Evolutionary conservation across 2,329 filamentous ascomycete species (phyloP).

Genomic region (Colletotrichum eremochloae): DNA sequence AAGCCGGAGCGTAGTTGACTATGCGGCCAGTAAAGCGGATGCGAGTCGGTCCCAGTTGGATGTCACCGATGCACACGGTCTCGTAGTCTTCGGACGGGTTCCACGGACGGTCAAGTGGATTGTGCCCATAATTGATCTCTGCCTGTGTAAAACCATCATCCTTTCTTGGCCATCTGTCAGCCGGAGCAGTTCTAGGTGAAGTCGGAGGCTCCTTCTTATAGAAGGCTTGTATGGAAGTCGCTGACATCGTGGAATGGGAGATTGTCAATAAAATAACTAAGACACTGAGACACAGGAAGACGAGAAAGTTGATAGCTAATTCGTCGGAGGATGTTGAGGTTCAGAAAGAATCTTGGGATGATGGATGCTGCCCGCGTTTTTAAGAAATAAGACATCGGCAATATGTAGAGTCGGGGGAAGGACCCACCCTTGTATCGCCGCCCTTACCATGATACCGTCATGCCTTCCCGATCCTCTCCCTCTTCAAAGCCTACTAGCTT

Average conservation of each 20-base stretch:
- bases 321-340: not conserved
- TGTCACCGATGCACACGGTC: constrained; percentile 59
- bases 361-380: too few relatives aligned
- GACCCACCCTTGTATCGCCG: not conserved
- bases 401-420: not conserved
- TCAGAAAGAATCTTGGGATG: not conserved
- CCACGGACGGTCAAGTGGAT: constrained; percentile 55
- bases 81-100: constrained; percentile 61
- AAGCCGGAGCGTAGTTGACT: constrained; percentile 65
- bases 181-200: not conserved
- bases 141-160: constrained; percentile 67
- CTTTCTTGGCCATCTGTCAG: constrained; percentile 30
- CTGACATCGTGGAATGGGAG: constrained; percentile 18
- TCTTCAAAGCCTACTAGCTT: too few relatives aligned
- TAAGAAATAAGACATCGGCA: not conserved
- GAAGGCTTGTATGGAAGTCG: constrained; percentile 53
- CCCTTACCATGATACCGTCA: not conserved
- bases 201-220: constrained; percentile 48
- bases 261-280: not conserved
- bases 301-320: not conserved
- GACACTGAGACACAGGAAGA: not conserved
- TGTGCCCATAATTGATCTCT: constrained; percentile 56
- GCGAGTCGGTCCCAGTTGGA: constrained; percentile 63
- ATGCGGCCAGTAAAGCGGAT: constrained; percentile 68
- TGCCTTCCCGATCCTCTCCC: not conserved